Evolutionary conservation across 495 filamentous ascomycete genomes (phyloP), one percentile per base, ranked within the genome.

Genomic region (Talaromyces trachyspermus): DNA sequence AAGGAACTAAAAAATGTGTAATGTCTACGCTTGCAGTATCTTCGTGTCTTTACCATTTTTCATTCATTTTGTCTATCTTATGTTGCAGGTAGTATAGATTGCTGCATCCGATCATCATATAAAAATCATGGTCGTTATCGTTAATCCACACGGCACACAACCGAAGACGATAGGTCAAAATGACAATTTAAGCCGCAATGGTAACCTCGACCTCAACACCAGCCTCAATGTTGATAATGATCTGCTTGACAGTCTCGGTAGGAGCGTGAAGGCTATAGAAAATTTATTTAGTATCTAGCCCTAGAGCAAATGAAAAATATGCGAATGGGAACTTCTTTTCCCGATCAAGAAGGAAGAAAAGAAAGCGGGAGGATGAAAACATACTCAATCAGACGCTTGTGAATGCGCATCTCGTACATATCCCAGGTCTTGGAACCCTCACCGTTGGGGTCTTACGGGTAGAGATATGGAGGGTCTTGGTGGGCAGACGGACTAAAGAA

Each of bases 361-460:
- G n/a, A n/a, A n/a, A n/a, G n/a, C n/a, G n/a, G n/a, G n/a, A n/a
- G n/a, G n/a, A n/a, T n/a, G n/a, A 23, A 19, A 47, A 78, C 84
- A 61, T 64, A 90, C 86, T 92, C 87, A 69, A 95, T 94, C 63
- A 94, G 81, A 66, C 91, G 87, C 82, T 97, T 97, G 79, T 97
- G 89, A 67, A 97, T 94, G 76, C 92, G 85, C 90, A 97, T 94
- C 85, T 98, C 94, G 72, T 80, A 97, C 68, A 78, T 84, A 74
- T 98, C 92, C 92, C 92, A 97, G 64, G 92, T 98, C 85, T 98
- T 98, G 69, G 88, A 95, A 74, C 92, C 92, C 81, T 98, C 92
- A 84, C 92, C 92, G 71, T 88, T 92, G 66, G 92, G 54, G 92
- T 95, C 85, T 90, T 91, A 59, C 86, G 76, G 73, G 89, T 95